These are phyloP conservation scores for Fusarium pseudonygamai DNA, from an alignment of 2,329 filamentous ascomycete species.

Conservation along the genomic window DNA sequence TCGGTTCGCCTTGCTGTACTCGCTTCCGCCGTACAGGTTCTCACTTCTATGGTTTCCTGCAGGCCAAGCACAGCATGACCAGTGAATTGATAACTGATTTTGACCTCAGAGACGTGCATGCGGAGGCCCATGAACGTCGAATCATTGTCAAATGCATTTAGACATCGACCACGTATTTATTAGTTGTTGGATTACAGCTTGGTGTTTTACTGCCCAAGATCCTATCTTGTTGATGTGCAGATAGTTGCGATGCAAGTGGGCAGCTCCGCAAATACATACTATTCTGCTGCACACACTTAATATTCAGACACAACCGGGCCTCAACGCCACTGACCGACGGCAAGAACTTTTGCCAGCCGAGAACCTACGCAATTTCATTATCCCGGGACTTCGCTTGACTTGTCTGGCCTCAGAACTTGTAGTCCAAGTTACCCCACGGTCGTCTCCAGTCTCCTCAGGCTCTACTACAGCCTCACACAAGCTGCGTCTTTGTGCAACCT, in stretches of 20 bases:
- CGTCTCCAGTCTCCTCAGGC: slow-evolving; percentile 14
- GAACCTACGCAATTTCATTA: slow-evolving; percentile 19
- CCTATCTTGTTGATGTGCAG: slow-evolving; percentile 20
- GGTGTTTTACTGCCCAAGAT: neutral
- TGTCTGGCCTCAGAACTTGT: slow-evolving; percentile 35
- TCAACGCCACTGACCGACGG: slow-evolving; percentile 20
- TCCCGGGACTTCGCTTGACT: slow-evolving; percentile 14
- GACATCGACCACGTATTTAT: neutral
- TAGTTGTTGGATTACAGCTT: slow-evolving; percentile 8
- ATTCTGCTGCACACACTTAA: slow-evolving; percentile 39
- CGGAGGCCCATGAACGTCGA: neutral
- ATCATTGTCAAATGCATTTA: neutral
- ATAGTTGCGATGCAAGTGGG: slow-evolving; percentile 25
- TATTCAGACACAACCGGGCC: slow-evolving; percentile 21
- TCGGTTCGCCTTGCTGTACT: slow-evolving; percentile 24
- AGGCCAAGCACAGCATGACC: slow-evolving; percentile 5
- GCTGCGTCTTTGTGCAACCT: slow-evolving; percentile 6
- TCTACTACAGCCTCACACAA: slow-evolving; percentile 27
- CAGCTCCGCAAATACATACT: slow-evolving; percentile 27
- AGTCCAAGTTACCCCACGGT: slow-evolving; percentile 15
- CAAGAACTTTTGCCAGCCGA: slow-evolving; percentile 3
- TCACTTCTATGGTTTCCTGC: slow-evolving; percentile 8
- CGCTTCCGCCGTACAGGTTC: slow-evolving; percentile 10
- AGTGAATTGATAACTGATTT: slow-evolving; percentile 8
- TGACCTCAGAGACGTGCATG: neutral